These are phyloP conservation scores for Fusarium continuum DNA, from an alignment of 2,329 filamentous ascomycete species.

Conservation along the genomic window DNA sequence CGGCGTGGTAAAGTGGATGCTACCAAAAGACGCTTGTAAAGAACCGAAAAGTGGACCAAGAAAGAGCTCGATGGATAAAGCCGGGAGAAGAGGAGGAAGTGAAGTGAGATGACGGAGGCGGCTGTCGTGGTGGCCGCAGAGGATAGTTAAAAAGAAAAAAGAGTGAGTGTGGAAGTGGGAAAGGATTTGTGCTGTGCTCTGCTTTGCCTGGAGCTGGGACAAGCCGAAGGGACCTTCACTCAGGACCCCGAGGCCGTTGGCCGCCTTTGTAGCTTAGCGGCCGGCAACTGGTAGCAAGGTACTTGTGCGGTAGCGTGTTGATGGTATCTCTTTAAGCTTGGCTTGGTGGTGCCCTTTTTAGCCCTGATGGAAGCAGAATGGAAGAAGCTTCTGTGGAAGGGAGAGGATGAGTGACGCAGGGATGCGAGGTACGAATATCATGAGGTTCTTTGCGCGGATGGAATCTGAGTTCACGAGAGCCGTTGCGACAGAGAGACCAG, in stretches of 20 bases:
- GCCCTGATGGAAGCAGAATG: constrained; percentile 25
- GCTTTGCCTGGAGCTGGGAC: constrained; percentile 27
- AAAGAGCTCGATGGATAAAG: constrained; percentile 14
- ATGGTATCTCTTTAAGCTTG: constrained; percentile 25
- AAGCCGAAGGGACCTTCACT: constrained; percentile 19
- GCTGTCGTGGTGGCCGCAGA: constrained; percentile 28
- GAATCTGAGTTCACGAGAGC: constrained; percentile 2
- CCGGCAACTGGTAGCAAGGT: constrained; percentile 24
- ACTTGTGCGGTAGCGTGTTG: constrained; percentile 34
- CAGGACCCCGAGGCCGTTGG: constrained; percentile 36
- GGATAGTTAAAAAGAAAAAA: constrained; percentile 18
- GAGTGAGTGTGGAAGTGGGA: constrained; percentile 29
- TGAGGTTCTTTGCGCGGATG: background rate
- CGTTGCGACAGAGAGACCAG: constrained; percentile 9
- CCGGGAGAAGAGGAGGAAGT: constrained; percentile 14
- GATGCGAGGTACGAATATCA: constrained; percentile 25
- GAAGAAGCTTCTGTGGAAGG: constrained; percentile 5
- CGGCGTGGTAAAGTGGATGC: constrained; percentile 20
- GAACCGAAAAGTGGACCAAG: constrained; percentile 6
- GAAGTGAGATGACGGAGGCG: constrained; percentile 32
- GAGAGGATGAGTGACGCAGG: constrained; percentile 10
- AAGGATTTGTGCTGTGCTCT: constrained; percentile 28
- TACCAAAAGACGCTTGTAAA: constrained; percentile 12
- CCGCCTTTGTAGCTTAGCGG: constrained; percentile 35
- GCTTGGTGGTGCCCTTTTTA: constrained; percentile 21